Evolutionary conservation across 345 rosid genomes (phyloP).

Genomic region (Geranium brycei): DNA sequence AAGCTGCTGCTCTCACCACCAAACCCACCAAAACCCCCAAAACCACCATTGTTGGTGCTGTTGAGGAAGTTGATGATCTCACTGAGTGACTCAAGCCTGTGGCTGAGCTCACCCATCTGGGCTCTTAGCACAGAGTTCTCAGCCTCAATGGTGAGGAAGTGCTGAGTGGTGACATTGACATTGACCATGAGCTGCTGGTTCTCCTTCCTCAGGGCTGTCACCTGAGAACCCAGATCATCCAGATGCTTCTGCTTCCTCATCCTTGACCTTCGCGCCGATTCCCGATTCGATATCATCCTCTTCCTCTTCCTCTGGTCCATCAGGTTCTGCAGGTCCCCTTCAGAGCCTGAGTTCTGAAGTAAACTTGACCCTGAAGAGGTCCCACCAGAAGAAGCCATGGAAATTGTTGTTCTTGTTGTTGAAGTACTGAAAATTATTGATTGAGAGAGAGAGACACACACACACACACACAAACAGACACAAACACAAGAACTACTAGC

Average conservation of each 20-base stretch:
- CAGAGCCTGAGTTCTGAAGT: slow-evolving; percentile 56
- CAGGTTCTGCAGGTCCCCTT: slow-evolving; percentile 34
- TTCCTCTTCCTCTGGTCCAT: slow-evolving; percentile 84
- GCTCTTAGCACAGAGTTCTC: slow-evolving; percentile 71
- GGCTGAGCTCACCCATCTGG: slow-evolving; percentile 51
- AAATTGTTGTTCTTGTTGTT: neutral
- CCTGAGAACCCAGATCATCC: slow-evolving; percentile 62
- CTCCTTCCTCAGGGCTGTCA: slow-evolving; percentile 36
- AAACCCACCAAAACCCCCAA: slow-evolving; percentile 16
- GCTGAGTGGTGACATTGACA: slow-evolving; percentile 45
- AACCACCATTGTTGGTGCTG: slow-evolving; percentile 5
- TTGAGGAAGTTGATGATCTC: slow-evolving; percentile 42
- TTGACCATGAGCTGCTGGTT: slow-evolving; percentile 46
- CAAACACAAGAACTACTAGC: neutral
- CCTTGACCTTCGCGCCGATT: slow-evolving; percentile 90
- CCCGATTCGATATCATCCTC: slow-evolving; percentile 86
- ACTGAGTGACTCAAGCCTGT: slow-evolving; percentile 58
- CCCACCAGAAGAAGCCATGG: slow-evolving; percentile 66
- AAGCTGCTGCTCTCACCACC: slow-evolving; percentile 10
- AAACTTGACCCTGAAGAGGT: slow-evolving; percentile 46
- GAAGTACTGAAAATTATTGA: too few species aligned
- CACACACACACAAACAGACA: too few species aligned
- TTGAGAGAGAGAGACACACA: too few species aligned
- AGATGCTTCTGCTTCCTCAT: slow-evolving; percentile 85
- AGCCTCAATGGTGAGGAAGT: slow-evolving; percentile 43